A percentile compares a stretch with the other conserved stretches of the same genome.
These are phyloP conservation scores for Pleurotus giganteus DNA, from an alignment of 768 basidiomycete genomes.

Conservation along the genomic window DNA sequence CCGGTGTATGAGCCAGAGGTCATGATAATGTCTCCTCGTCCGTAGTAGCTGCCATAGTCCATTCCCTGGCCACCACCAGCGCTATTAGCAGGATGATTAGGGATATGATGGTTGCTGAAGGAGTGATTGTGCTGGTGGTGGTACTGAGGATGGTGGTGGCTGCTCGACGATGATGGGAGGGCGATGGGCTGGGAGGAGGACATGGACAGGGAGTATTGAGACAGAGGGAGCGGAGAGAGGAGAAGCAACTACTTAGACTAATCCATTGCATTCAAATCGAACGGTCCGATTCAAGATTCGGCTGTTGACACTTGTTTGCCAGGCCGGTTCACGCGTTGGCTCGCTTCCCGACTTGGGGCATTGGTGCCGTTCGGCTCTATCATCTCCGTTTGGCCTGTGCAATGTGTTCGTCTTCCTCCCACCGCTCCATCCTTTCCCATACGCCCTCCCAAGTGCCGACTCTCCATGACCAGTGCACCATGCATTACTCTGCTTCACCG, in stretches of 20 bases:
- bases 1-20: conserved; percentile 49
- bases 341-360: neutral
- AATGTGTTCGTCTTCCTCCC: neutral
- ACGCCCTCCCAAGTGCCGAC: too few relatives aligned
- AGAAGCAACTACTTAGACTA: neutral
- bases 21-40: conserved; percentile 31
- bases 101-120: neutral
- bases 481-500: too few relatives aligned
- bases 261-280: neutral
- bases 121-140: conserved; percentile 21
- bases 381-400: neutral
- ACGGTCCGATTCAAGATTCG: neutral
- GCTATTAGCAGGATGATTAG: neutral
- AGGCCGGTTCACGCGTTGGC: neutral
- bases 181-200: conserved; percentile 45
- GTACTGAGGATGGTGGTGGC: conserved; percentile 16
- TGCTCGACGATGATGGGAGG: conserved; percentile 30
- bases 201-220: conserved; percentile 15
- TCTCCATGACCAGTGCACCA: too few relatives aligned
- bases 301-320: neutral
- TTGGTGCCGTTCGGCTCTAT: neutral
- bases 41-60: conserved; percentile 9
- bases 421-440: too few relatives aligned
- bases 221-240: conserved; percentile 3
- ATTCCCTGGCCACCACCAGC: neutral